These are phyloP conservation scores for Ophiocordyceps camponoti-leonardi DNA, from an alignment of 2,329 filamentous ascomycete genomes.

Conservation along the genomic window DNA sequence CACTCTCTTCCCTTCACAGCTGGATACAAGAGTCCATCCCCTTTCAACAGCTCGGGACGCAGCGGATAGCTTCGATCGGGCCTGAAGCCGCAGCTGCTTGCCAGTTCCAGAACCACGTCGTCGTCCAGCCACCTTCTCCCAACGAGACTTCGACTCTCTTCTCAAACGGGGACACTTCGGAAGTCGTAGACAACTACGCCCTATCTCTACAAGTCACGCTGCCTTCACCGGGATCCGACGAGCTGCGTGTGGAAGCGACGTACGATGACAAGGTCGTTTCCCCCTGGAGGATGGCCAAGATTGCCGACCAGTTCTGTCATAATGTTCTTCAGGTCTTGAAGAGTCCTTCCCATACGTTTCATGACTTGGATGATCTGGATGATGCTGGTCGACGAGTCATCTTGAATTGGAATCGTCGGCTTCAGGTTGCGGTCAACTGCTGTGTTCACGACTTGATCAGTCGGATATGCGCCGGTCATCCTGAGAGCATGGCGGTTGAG, in stretches of 20 bases:
- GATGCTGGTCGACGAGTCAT: background rate
- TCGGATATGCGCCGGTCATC: background rate
- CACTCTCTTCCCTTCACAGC: conserved; percentile 4
- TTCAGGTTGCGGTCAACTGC: background rate
- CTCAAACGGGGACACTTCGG: conserved; percentile 1
- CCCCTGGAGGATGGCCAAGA: background rate
- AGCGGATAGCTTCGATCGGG: conserved; percentile 6
- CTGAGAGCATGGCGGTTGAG: background rate
- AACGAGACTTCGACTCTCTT: background rate
- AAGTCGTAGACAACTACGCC: conserved; percentile 1
- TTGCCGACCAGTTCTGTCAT: conserved; percentile 1
- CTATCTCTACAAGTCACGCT: background rate
- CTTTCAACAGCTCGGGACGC: conserved; percentile 7
- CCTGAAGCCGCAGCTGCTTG: conserved; percentile 5
- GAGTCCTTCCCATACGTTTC: background rate
- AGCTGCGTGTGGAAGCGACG: background rate
- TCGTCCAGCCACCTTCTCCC: conserved; percentile 8
- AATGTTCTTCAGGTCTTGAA: background rate
- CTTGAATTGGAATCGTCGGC: background rate
- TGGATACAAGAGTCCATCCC: conserved; percentile 5
- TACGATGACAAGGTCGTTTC: conserved; percentile 1
- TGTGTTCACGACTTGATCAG: conserved; percentile 2
- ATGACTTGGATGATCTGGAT: background rate
- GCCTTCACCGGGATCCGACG: background rate
- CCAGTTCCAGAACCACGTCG: conserved; percentile 12